Base-by-base conservation (phyloP, 2,329 filamentous ascomycete genomes). In the Elsinoe perseae region DNA sequence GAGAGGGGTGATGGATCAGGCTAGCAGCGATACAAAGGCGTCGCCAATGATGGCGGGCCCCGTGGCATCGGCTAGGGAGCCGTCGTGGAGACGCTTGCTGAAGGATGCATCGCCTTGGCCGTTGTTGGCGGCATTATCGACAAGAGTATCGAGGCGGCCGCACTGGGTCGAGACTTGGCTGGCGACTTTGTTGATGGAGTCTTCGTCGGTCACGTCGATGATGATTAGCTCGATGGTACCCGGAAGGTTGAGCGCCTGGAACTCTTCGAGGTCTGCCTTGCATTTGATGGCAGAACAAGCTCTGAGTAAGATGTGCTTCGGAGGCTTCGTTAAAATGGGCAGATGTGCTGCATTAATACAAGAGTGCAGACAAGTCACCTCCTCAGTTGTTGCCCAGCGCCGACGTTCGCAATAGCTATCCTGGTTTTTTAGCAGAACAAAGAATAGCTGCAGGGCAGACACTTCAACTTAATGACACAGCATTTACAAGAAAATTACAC, bases 231-330 rank as follows among this genome's bases (percentile, higher is more conserved):
- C 62, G 38, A 64, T 59, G 3, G 60, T 56, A 2, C 64, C 61
- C 2, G 62, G 56, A 3, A 54, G 52, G 7, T 59, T 57, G 21
- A 56, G 56, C 9, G 64, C 56, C 42, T 61, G 50, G 21, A 68
- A 59, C 2, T 59, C 56, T 27, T 57, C 32, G 10, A 71, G 55
- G 3, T 69, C 71, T 50, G 62, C 63, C 10, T 66, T 50, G 48
- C 72, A 73, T 60, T 73, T 75, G 21, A 70, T 65, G 8, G 62
- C 6, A 21, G 66, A 70, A n/a, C 74, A 69, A 32, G 61, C 61
- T 20, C 66, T 69, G 20, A 76, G 65, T 27, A 76, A 62, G 53
- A 76, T 63, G 56, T 76, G 70, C n/a, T 52, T 46, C 12, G 60
- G 58, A 14, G 58, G 59, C 9, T 69, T 58, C 3, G 67, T 59